Evolutionary conservation across 768 basidiomycete genomes (phyloP).

Genomic region (Dioszegia crocea): DNA sequence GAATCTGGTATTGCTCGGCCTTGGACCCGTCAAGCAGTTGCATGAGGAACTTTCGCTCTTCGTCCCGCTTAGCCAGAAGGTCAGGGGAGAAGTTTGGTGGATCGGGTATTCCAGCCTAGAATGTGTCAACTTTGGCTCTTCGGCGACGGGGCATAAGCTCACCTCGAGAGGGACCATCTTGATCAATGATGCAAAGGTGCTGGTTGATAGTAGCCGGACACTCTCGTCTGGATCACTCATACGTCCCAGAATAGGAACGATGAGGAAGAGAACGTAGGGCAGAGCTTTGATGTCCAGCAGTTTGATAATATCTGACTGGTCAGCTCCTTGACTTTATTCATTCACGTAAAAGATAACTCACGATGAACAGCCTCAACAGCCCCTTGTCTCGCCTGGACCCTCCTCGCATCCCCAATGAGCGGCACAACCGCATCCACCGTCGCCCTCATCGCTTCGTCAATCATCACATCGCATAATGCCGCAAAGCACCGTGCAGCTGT

Average conservation of each 20-base stretch:
- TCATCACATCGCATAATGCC: constrained; percentile 80
- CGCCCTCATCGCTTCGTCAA: constrained; percentile 75
- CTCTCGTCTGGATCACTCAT: constrained; percentile 95
- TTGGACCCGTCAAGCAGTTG: constrained; percentile 94
- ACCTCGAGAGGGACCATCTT: constrained; percentile 99
- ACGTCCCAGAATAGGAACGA: constrained; percentile 90
- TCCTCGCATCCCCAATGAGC: constrained; percentile 70
- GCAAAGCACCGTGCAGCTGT: constrained; percentile 82
- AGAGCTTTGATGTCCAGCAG: constrained; percentile 87
- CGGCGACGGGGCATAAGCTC: constrained; percentile 19
- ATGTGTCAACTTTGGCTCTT: not conserved
- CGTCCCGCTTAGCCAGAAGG: constrained; percentile 74
- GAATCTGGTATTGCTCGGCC: constrained; percentile 82
- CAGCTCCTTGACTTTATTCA: not conserved
- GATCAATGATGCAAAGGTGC: constrained; percentile 91
- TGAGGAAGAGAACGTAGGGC: constrained; percentile 93
- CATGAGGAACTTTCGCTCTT: constrained; percentile 83
- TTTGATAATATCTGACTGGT: constrained; percentile 73
- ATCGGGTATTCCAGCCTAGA: constrained; percentile 89
- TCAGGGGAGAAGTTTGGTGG: constrained; percentile 87
- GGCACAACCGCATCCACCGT: constrained; percentile 84
- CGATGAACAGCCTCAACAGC: constrained; percentile 85
- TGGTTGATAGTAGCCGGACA: constrained; percentile 88
- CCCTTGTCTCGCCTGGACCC: constrained; percentile 76
- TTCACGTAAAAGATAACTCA: constrained; percentile 56